A percentile compares a stretch with the other conserved stretches of the same genome.
Conservation (phyloP, 2,329 filamentous ascomycete species). For the Amauroascus verrucosus region DNA sequence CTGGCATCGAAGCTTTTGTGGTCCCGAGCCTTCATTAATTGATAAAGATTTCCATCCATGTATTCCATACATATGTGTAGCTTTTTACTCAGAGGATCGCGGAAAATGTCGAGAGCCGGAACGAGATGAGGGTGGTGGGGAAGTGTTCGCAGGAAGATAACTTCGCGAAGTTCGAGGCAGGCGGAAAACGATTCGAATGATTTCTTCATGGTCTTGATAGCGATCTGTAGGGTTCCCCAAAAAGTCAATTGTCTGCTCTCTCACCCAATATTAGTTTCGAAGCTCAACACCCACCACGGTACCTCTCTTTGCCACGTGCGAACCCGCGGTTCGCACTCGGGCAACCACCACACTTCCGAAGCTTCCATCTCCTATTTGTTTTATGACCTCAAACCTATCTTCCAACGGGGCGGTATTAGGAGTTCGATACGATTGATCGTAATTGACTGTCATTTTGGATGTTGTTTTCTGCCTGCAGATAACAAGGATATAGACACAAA, state of each 20-base stretch:
- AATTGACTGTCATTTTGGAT: constrained; percentile 62
- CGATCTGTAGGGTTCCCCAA: constrained; percentile 52
- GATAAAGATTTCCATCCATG: constrained; percentile 98
- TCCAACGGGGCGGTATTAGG: constrained; percentile 52
- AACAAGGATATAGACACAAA: constrained; percentile 14
- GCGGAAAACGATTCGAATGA: constrained; percentile 85
- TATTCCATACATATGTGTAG: constrained; percentile 98
- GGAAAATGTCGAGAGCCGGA: constrained; percentile 95
- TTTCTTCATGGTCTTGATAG: constrained; percentile 99
- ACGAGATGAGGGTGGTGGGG: constrained; percentile 85
- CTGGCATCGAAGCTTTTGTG: constrained; percentile 84
- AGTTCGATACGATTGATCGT: constrained; percentile 61
- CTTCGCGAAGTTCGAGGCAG: constrained; percentile 87
- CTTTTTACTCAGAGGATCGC: constrained; percentile 91
- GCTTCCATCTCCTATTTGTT: constrained; percentile 97
- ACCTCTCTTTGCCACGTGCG: constrained; percentile 76
- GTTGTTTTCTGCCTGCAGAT: constrained; percentile 36
- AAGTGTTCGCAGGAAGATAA: constrained; percentile 87
- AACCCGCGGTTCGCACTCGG: constrained; percentile 79
- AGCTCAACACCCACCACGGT: constrained; percentile 62
- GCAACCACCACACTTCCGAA: constrained; percentile 93
- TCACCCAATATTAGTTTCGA: not conserved
- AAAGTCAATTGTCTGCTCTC: not conserved
- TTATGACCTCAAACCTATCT: constrained; percentile 91
- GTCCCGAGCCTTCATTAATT: constrained; percentile 95